phyloP scores from a whole-genome alignment of 345 rosid genomes.

The Passiflora organensis region DNA sequence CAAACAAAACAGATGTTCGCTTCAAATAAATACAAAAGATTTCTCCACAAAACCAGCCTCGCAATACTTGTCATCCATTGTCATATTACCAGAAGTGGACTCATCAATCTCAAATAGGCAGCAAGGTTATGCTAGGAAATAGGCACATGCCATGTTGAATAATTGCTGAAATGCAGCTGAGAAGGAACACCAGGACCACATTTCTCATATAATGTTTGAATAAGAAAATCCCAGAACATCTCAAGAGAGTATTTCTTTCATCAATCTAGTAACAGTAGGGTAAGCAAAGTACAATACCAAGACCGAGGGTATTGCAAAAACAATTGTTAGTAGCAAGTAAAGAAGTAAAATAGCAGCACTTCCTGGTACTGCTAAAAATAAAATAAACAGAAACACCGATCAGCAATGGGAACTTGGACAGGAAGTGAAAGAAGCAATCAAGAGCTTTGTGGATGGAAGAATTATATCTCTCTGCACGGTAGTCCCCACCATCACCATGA shows the following conservation, averaged over 20 bases:
- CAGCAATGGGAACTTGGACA: conserved; percentile 77
- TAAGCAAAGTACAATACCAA: conserved; percentile 76
- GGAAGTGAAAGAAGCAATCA: conserved; percentile 56
- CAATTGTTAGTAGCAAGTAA: conserved; percentile 63
- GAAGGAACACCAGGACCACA: no score
- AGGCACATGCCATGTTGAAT: background rate
- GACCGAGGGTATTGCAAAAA: conserved; percentile 73
- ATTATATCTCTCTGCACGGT: conserved; percentile 12
- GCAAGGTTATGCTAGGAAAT: background rate
- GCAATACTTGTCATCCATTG: background rate
- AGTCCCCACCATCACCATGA: background rate
- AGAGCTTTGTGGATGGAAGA: conserved; percentile 54
- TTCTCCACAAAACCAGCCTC: no score
- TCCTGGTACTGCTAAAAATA: conserved; percentile 72
- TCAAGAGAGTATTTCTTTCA: conserved; percentile 63
- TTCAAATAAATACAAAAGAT: no score
- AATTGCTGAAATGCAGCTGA: background rate
- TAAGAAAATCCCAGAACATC: background rate
- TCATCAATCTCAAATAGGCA: background rate
- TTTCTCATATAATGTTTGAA: background rate
- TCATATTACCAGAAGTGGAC: background rate
- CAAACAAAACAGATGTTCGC: no score
- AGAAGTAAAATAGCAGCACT: conserved; percentile 68
- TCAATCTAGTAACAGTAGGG: conserved; percentile 79
- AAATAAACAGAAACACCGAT: conserved; percentile 64